Evolutionary conservation across 176 grass and related monocot species (phyloP).

Genomic region (Leersia perrieri): DNA sequence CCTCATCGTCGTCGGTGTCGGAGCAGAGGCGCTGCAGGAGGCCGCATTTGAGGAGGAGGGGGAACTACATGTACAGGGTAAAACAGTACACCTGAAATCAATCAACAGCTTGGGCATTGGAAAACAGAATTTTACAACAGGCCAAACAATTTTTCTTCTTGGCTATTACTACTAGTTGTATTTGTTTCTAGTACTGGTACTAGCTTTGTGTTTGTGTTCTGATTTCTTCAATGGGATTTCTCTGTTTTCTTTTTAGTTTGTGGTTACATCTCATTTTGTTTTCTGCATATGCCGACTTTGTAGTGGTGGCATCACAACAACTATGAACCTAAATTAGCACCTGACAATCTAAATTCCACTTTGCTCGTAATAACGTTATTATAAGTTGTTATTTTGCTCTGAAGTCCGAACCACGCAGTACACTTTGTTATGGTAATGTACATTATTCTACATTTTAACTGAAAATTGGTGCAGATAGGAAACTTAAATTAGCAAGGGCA

Average conservation of each 20-base stretch:
- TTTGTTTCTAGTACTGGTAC: neutral
- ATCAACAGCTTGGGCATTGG: constrained; percentile 71
- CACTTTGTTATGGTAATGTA: neutral
- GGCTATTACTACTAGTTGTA: too few relatives aligned
- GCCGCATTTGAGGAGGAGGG: constrained; percentile 91
- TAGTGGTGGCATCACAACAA: neutral
- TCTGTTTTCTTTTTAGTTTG: neutral
- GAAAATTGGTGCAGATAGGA: neutral
- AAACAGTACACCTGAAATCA: constrained; percentile 96
- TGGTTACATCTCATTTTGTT: neutral
- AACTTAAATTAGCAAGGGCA: neutral
- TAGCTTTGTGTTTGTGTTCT: neutral
- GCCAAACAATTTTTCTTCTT: constrained; percentile 21
- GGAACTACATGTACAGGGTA: constrained; percentile 98
- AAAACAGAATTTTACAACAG: constrained; percentile 10
- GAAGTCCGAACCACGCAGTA: neutral
- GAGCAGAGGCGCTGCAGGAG: constrained; percentile 79
- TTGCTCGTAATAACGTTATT: too few relatives aligned
- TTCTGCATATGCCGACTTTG: neutral
- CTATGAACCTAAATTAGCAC: too few relatives aligned
- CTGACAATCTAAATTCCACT: too few relatives aligned
- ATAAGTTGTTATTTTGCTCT: too few relatives aligned
- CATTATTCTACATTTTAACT: neutral
- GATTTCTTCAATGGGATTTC: neutral
- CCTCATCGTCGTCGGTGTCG: constrained; percentile 49